These are phyloP conservation scores for Chaetomiaceae sp. DNA, from an alignment of 2,329 filamentous ascomycete species.

Conservation along the genomic window DNA sequence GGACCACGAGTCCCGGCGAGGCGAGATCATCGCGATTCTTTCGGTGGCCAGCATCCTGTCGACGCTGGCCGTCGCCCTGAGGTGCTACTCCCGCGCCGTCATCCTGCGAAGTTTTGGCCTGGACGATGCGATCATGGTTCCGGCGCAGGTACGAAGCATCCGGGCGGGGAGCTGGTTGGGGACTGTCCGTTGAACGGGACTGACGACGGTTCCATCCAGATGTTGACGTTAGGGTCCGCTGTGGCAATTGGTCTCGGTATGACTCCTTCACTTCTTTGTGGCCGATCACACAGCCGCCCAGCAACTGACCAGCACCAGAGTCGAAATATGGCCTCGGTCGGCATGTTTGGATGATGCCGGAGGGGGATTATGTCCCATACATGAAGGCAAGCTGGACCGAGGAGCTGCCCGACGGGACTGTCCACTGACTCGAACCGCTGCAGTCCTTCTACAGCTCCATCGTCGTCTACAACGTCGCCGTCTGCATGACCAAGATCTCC, in stretches of 20 bases:
- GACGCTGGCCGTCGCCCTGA: slow-evolving; percentile 11
- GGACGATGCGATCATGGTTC: slow-evolving; percentile 18
- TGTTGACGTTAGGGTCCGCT: slow-evolving; percentile 15
- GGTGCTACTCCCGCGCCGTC: slow-evolving; percentile 16
- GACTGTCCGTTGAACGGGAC: neutral
- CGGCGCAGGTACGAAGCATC: slow-evolving; percentile 13
- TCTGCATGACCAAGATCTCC: slow-evolving; percentile 20
- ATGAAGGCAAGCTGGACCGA: slow-evolving; percentile 11
- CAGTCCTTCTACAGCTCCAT: slow-evolving; percentile 21
- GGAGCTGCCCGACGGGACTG: neutral
- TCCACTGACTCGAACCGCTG: neutral
- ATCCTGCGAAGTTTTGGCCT: slow-evolving; percentile 17
- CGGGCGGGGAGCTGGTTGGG: neutral
- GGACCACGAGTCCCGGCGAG: slow-evolving; percentile 13
- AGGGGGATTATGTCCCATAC: slow-evolving; percentile 14
- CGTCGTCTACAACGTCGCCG: slow-evolving; percentile 19
- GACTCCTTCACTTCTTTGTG: too few species aligned
- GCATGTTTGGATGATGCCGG: slow-evolving; percentile 15
- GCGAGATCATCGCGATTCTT: slow-evolving; percentile 17
- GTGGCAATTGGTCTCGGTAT: slow-evolving; percentile 18
- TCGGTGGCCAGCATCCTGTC: slow-evolving; percentile 12
- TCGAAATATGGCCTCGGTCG: slow-evolving; percentile 18
- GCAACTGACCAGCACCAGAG: slow-evolving; percentile 8
- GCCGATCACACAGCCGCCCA: too few species aligned
- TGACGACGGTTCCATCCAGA: neutral